Evolutionary conservation across 768 basidiomycete species (phyloP).

Genomic region (Rhodosporidiobolus sp.): DNA sequence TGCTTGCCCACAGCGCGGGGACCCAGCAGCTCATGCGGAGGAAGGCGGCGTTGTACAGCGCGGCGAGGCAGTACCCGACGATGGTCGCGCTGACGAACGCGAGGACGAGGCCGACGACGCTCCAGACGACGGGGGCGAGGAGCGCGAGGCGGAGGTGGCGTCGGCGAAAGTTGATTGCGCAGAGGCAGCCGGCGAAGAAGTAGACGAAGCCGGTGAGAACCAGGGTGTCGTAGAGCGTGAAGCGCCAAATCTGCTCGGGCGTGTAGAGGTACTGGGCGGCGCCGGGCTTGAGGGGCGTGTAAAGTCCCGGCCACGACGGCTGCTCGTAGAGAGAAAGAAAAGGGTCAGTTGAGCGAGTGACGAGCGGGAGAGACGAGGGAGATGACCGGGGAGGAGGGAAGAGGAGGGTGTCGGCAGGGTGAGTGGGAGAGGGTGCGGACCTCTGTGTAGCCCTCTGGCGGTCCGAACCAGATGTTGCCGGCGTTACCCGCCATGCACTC

Average conservation of each 20-base stretch:
- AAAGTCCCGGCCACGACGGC: slow-evolving; percentile 10
- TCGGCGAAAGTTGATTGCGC: slow-evolving; percentile 1
- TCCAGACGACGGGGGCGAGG: slow-evolving; percentile 7
- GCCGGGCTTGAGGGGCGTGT: background rate
- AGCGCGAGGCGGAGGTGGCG: slow-evolving; percentile 15
- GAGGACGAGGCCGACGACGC: background rate
- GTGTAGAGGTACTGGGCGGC: slow-evolving; percentile 15
- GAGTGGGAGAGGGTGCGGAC: too few species aligned
- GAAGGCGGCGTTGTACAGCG: slow-evolving; percentile 26
- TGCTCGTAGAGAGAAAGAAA: background rate
- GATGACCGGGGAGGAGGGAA: background rate
- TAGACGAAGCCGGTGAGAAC: slow-evolving; percentile 2
- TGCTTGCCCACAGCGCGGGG: slow-evolving; percentile 7
- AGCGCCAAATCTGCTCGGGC: slow-evolving; percentile 13
- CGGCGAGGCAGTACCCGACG: slow-evolving; percentile 15
- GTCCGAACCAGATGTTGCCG: too few species aligned
- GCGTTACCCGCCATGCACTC: too few species aligned
- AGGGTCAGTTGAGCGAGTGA: background rate
- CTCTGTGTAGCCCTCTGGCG: too few species aligned
- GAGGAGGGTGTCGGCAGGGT: too few species aligned
- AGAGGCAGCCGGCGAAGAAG: slow-evolving; percentile 2
- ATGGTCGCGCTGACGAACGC: slow-evolving; percentile 18
- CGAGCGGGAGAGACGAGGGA: background rate
- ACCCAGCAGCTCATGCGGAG: slow-evolving; percentile 16
- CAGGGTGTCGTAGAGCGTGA: slow-evolving; percentile 21